Percentiles rank a stretch among this genome's conserved stretches.
These are phyloP conservation scores for Tripidium arundinaceum DNA, from an alignment of 202 grass and related monocot genomes.

Conservation along the genomic window DNA sequence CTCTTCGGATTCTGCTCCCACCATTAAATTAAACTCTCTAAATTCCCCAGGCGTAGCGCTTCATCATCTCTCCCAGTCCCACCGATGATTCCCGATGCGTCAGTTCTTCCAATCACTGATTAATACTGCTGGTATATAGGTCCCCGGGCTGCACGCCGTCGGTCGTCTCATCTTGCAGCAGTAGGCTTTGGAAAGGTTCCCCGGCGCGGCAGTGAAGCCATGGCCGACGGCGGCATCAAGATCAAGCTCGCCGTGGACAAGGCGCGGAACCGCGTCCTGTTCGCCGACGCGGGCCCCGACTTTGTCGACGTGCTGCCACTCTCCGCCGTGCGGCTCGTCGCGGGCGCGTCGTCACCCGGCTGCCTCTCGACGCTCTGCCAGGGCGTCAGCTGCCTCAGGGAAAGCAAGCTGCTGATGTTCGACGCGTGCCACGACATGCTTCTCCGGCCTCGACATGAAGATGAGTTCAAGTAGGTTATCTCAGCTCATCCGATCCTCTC, in stretches of 20 bases:
- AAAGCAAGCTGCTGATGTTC: neutral
- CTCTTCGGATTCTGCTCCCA: no score
- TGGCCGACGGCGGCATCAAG: neutral
- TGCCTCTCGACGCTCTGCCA: slow-evolving; percentile 10
- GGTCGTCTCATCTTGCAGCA: neutral
- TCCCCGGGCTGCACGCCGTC: neutral
- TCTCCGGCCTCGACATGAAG: neutral
- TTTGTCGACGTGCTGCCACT: slow-evolving; percentile 7
- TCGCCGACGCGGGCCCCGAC: slow-evolving; percentile 10
- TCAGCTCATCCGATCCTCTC: no score
- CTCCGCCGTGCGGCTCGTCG: neutral
- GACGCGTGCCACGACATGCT: neutral
- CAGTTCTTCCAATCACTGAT: neutral
- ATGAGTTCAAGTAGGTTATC: neutral
- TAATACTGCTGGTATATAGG: neutral
- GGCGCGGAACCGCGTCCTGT: neutral
- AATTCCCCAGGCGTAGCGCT: no score
- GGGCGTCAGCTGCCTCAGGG: neutral
- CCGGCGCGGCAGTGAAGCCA: neutral
- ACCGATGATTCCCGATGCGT: neutral
- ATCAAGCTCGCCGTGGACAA: slow-evolving; percentile 20
- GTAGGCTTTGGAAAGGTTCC: neutral
- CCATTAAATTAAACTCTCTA: no score
- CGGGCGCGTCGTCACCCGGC: neutral
- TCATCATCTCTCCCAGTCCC: neutral